Evolutionary conservation across 1,284 basidiomycete species (phyloP).

Genomic region (Marasmius sp.): DNA sequence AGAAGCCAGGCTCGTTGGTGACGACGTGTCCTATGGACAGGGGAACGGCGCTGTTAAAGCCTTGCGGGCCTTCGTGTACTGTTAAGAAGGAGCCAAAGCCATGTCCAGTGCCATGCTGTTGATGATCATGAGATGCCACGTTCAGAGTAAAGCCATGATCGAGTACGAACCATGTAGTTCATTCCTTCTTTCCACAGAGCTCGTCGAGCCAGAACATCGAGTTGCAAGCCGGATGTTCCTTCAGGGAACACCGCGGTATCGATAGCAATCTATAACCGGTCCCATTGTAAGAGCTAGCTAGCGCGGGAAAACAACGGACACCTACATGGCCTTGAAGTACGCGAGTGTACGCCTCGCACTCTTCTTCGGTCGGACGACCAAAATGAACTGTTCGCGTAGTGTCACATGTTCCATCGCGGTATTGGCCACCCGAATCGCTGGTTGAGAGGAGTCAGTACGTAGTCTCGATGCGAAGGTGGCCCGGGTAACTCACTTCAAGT

Average conservation of each 20-base stretch:
- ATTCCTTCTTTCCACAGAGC: constrained; percentile 88
- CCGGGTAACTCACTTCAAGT: constrained; percentile 73
- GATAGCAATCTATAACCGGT: constrained; percentile 74
- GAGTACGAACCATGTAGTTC: constrained; percentile 67
- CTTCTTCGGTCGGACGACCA: constrained; percentile 77
- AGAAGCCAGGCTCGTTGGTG: constrained; percentile 86
- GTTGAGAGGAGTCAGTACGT: constrained; percentile 10
- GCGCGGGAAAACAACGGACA: constrained; percentile 23
- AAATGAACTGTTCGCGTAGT: constrained; percentile 91
- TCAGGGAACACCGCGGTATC: constrained; percentile 87
- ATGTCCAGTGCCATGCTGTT: constrained; percentile 81
- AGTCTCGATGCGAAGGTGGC: not conserved
- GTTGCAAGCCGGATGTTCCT: constrained; percentile 77
- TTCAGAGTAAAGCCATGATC: constrained; percentile 21
- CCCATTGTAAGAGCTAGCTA: not conserved
- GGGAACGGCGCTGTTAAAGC: constrained; percentile 64
- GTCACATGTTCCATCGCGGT: constrained; percentile 90
- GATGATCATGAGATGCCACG: constrained; percentile 13
- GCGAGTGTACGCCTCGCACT: constrained; percentile 90
- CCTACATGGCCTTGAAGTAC: constrained; percentile 94
- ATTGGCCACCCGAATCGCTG: constrained; percentile 90
- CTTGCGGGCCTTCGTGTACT: constrained; percentile 77
- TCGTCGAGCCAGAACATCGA: constrained; percentile 85
- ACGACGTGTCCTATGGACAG: constrained; percentile 85
- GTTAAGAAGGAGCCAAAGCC: constrained; percentile 82